Conservation (phyloP, 1,284 basidiomycete genomes). For the Heterobasidion occidentale region DNA sequence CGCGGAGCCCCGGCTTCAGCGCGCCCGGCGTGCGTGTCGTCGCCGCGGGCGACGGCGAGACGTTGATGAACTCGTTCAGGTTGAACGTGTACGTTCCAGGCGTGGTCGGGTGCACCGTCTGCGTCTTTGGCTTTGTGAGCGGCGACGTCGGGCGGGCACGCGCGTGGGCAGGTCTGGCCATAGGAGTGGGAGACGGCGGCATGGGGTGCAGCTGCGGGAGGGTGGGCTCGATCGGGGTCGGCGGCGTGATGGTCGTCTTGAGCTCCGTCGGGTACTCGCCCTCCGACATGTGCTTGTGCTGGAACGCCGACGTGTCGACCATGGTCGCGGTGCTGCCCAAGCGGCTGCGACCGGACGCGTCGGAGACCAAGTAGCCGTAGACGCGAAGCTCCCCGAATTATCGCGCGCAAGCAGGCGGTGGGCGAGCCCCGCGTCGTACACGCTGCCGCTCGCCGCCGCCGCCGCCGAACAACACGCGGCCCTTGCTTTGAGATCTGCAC, state of each 20-base stretch:
- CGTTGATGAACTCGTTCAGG: conserved; percentile 65
- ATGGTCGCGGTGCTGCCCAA: neutral
- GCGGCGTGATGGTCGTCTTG: conserved; percentile 24
- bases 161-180: conserved; percentile 5
- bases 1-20: conserved; percentile 30
- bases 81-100: conserved; percentile 45
- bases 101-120: conserved; percentile 26
- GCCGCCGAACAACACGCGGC: conserved; percentile 57
- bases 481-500: conserved; percentile 44
- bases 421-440: conserved; percentile 5
- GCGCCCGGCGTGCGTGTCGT: conserved; percentile 3
- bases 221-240: conserved; percentile 25
- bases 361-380: conserved; percentile 18
- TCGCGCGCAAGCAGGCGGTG: conserved; percentile 20
- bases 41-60: conserved; percentile 52
- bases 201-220: conserved; percentile 20
- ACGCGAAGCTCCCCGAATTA: conserved; percentile 21
- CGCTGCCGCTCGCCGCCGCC: conserved; percentile 15
- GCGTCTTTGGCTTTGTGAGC: conserved; percentile 5
- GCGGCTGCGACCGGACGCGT: conserved; percentile 5
- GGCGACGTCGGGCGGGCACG: conserved; percentile 8
- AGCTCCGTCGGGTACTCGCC: conserved; percentile 5
- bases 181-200: conserved; percentile 20
- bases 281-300: neutral
- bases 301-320: neutral